A percentile compares a stretch with the other conserved stretches of the same genome.
Conservation (phyloP, 495 filamentous ascomycete species). For the Penicillium ochrochloron region DNA sequence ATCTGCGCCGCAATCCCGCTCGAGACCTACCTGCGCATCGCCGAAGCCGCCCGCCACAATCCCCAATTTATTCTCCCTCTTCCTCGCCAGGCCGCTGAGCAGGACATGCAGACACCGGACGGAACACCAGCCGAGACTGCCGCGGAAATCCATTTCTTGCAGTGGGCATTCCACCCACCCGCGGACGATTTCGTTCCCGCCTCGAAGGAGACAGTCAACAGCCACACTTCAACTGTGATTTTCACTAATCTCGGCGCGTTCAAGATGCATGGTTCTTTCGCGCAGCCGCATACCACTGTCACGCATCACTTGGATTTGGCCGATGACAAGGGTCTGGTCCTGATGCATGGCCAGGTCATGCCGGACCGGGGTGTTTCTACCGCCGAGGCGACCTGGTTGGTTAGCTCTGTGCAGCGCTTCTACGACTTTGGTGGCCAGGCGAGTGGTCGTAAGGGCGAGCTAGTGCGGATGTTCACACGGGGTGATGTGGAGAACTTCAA, state of each 20-base stretch:
- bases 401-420: conserved; percentile 95
- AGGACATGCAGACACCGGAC: conserved; percentile 11
- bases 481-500: conserved; percentile 75
- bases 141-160: conserved; percentile 56
- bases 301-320: conserved; percentile 86
- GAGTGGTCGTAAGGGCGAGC: conserved; percentile 55
- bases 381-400: conserved; percentile 81
- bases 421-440: conserved; percentile 70
- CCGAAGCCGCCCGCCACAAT: conserved; percentile 66
- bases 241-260: conserved; percentile 93
- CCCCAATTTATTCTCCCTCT: conserved; percentile 92
- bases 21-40: conserved; percentile 70
- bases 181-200: conserved; percentile 66
- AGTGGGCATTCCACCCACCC: conserved; percentile 82
- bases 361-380: conserved; percentile 76
- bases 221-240: conserved; percentile 75
- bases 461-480: conserved; percentile 80
- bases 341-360: conserved; percentile 81
- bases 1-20: conserved; percentile 82
- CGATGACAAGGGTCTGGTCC: conserved; percentile 71
- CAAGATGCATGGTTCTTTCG: conserved; percentile 87
- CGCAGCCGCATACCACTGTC: conserved; percentile 87
- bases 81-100: conserved; percentile 60
- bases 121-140: conserved; percentile 23
- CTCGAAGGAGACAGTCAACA: conserved; percentile 41